Base-by-base conservation (phyloP, 352 stramenopile species). In the Globisporangium heterothallicum region DNA sequence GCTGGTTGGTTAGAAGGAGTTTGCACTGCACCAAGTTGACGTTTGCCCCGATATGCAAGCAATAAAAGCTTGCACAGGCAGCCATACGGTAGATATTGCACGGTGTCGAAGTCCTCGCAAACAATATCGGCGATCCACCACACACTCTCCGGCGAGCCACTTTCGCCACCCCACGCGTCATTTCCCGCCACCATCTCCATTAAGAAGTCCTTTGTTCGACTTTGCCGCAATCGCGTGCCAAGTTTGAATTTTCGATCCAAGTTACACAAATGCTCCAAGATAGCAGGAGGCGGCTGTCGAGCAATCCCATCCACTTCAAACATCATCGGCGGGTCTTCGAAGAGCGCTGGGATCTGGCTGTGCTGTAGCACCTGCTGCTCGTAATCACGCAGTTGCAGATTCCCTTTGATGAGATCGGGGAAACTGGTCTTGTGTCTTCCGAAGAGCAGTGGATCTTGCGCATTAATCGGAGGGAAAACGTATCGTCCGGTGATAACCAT, bases 101-200 rank as follows among this genome's bases (percentile, higher is more conserved):
- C 66, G 0, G 84, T 94, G 8, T 87, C 68, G 24, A 86, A 77
- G 51, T 94, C 84, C 51, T 91, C 84, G 38, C 84, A 92, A 3
- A 94, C 84, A 44, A 94, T 91, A 30, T 94, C 84, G 13, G 79
- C 81, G 52, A 94, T 94, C 84, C 84, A 94, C 77, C 70, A 91
- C 7, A 72, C 66, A 34, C 66, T 78, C 40, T 74, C 69, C 0
- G 60, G 53, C 18, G 61, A 67, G 7, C 60, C 58, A 4, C 48
- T 51, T 27, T 49, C 22, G 46, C 47, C 38, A 38, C 42, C 41
- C 49, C 60, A 46, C 16, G 51, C 40, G 53, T 82, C 50, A 34
- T 72, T 65, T 36, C 62, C 75, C 9, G 76, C 56, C 21, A 94
- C 81, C 84, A 94, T 94, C 42, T 92, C 80, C 78, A 92, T 94